A percentile compares a stretch with the other conserved stretches of the same genome.
phyloP scores from a whole-genome alignment of 2,329 filamentous ascomycete genomes.

The Trichophyton rubrum region DNA sequence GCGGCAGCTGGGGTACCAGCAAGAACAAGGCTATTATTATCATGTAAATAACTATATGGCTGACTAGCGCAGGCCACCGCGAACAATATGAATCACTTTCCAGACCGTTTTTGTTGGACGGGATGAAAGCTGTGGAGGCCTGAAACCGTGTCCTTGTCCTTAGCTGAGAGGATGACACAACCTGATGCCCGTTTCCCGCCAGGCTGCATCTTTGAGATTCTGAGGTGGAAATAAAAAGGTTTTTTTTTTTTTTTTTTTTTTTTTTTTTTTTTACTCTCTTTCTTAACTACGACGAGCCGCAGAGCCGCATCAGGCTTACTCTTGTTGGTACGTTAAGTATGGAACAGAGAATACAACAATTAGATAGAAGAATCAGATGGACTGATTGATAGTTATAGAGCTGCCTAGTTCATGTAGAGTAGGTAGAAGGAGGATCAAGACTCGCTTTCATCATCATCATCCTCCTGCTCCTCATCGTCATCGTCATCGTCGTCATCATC shows the following conservation, averaged over 20 bases:
- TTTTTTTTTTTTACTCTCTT: not conserved
- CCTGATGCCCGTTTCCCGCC: not conserved
- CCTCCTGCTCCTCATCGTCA: slow-evolving; percentile 39
- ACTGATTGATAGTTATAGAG: not conserved
- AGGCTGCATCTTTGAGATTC: not conserved
- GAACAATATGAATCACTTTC: not conserved
- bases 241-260: not conserved
- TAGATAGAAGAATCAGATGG: not conserved
- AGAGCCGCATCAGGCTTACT: not conserved
- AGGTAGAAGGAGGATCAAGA: not conserved
- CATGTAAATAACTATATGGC: not conserved
- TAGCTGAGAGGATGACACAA: not conserved
- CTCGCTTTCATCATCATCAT: slow-evolving; percentile 6
- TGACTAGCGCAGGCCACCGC: not conserved
- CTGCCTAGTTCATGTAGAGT: not conserved
- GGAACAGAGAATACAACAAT: not conserved
- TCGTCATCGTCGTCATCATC: slow-evolving; percentile 54
- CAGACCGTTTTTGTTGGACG: not conserved
- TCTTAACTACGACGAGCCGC: not conserved
- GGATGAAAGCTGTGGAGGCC: not conserved
- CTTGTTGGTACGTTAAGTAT: too few species aligned
- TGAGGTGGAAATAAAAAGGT: not conserved
- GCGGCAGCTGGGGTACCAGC: not conserved
- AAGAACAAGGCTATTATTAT: not conserved
- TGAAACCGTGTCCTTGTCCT: not conserved